Base-by-base conservation (phyloP, 768 basidiomycete species). In the Boletus tylopilopsis region DNA sequence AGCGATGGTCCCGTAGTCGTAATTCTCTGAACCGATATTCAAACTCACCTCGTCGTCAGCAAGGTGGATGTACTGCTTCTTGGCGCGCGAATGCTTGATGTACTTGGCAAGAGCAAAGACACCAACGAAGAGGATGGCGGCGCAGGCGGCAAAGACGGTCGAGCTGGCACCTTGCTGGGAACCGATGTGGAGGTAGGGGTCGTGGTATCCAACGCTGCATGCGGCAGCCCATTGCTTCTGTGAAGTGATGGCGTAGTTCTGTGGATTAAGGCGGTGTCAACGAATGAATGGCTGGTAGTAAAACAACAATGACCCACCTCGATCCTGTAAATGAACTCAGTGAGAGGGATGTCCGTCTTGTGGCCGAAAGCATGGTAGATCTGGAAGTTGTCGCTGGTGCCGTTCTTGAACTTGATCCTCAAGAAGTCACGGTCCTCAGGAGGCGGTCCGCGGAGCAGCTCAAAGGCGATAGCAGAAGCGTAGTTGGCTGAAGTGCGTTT, bases 391-490 rank as follows among this genome's bases (percentile, higher is more conserved):
- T 72, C 73, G 44, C 68, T 53, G 45, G 89, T 88, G 42, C 89
- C 90, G 69, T 91, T 91, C 79, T 80, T 85, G 79, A 90, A 90
- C 68, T 79, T 84, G 79, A 91, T 77, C 64, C 87, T 85, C 64
- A 91, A 69, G 73, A 90, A 90, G 73, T 87, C 85, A 54, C 87
- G 84, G 64, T 80, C 73, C 60, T 89, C 87, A 12, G 85, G 86
- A 39, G 85, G 80, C 46, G 80, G 78, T 45, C 85, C 84, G 39
- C 84, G 81, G 66, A 84, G 83, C 57, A 91, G 79, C 73, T 91
- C 90, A 54, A 91, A 84, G 49, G 80, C 85, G 42, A 90, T 64
- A 41, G 87, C 85, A 52, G 86, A 82, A 7, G 81, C 80, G 57
- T 74, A 90, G 68, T 90, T 75, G 58, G 88, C 89, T 90, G 46